Conservation (phyloP, 768 basidiomycete species). For the Leccinum boreale region DNA sequence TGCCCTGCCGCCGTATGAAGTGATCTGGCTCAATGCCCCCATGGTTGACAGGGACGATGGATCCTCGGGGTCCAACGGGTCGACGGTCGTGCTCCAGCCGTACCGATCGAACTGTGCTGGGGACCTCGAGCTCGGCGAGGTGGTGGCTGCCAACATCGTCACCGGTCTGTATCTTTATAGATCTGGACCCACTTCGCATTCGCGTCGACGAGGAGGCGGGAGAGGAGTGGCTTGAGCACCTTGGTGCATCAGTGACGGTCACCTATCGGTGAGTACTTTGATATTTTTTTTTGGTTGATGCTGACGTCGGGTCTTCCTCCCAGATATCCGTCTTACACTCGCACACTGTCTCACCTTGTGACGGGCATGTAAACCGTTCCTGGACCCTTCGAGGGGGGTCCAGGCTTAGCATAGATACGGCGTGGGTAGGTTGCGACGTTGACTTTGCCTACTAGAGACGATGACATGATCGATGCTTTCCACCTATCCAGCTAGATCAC, state of each 20-base stretch:
- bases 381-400: too few species aligned
- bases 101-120: slow-evolving; percentile 25
- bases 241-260: slow-evolving; percentile 65
- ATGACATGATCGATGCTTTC: too few species aligned
- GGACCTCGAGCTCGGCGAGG: slow-evolving; percentile 17
- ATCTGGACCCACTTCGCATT: not conserved
- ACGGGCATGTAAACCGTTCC: too few species aligned
- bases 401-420: too few species aligned
- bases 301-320: not conserved
- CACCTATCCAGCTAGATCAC: too few species aligned
- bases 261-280: slow-evolving; percentile 52
- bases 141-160: slow-evolving; percentile 25
- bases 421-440: too few species aligned
- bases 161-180: not conserved
- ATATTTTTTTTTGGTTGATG: not conserved
- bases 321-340: not conserved
- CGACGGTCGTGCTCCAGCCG: slow-evolving; percentile 17
- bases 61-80: not conserved
- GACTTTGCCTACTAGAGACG: too few species aligned
- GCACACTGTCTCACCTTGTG: not conserved
- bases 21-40: not conserved
- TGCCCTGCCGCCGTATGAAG: not conserved
- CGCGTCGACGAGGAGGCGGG: slow-evolving; percentile 4
- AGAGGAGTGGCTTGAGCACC: slow-evolving; percentile 37
- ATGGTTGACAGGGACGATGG: not conserved